These are phyloP conservation scores for Nemania sp. DNA, from an alignment of 2,329 filamentous ascomycete species.

Conservation along the genomic window DNA sequence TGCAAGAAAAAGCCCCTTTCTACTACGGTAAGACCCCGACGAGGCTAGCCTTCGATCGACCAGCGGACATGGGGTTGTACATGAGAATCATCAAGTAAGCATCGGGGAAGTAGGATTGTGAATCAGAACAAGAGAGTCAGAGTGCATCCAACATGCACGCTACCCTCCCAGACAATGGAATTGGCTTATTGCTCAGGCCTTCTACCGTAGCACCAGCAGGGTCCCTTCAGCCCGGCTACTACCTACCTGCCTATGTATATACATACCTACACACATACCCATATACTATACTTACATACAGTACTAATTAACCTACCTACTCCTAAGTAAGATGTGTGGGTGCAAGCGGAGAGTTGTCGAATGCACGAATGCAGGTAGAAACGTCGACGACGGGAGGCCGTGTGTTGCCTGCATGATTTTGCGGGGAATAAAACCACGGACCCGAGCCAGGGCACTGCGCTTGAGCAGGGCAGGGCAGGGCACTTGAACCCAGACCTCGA, in stretches of 20 bases:
- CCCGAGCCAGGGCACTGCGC: slow-evolving; percentile 40
- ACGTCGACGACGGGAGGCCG: slow-evolving; percentile 47
- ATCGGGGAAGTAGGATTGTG: slow-evolving; percentile 26
- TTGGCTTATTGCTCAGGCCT: slow-evolving; percentile 23
- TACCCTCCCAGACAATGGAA: slow-evolving; percentile 33
- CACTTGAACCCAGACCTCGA: slow-evolving; percentile 28
- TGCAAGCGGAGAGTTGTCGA: slow-evolving; percentile 16
- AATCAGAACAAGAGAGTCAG: slow-evolving; percentile 26
- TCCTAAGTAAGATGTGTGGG: slow-evolving; percentile 21
- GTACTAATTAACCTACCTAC: too few species aligned
- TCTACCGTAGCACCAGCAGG: slow-evolving; percentile 36
- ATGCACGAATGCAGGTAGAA: slow-evolving; percentile 37
- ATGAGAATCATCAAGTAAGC: slow-evolving; percentile 22
- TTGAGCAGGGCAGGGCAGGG: not conserved
- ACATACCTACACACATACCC: not conserved
- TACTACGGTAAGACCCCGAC: slow-evolving; percentile 14
- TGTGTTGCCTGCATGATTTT: slow-evolving; percentile 50
- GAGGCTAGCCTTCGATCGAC: slow-evolving; percentile 16
- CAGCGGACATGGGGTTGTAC: slow-evolving; percentile 13
- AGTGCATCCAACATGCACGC: slow-evolving; percentile 35
- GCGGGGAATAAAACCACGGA: slow-evolving; percentile 46
- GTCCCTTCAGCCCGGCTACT: slow-evolving; percentile 40
- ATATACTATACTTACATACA: slow-evolving; percentile 32
- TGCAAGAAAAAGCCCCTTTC: slow-evolving; percentile 18
- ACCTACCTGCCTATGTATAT: slow-evolving; percentile 17